Conservation (phyloP, 2,329 filamentous ascomycete genomes). For the Colletotrichum agaves region DNA sequence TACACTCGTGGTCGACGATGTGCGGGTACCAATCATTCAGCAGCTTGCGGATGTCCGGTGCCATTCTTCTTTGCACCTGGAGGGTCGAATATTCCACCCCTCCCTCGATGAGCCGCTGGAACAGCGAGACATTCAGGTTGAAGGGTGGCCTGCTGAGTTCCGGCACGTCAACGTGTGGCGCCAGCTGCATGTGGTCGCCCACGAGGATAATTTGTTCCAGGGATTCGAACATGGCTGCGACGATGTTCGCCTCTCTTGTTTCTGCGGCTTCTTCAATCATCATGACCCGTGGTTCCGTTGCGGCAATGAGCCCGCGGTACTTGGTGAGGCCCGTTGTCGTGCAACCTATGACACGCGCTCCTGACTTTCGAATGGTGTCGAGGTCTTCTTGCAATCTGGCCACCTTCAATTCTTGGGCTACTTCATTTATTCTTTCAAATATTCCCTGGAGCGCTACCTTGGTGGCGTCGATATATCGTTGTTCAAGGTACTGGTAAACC, state of each 20-base stretch:
- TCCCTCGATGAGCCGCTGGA: conserved; percentile 80
- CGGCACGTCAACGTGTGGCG: conserved; percentile 72
- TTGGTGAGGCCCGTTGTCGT: conserved; percentile 87
- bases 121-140: conserved; percentile 78
- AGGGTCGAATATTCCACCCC: conserved; percentile 72
- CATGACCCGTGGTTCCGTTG: conserved; percentile 73
- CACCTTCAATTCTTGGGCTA: conserved; percentile 64
- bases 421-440: conserved; percentile 59
- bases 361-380: conserved; percentile 48
- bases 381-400: conserved; percentile 69
- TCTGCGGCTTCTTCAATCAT: conserved; percentile 86
- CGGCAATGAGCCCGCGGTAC: conserved; percentile 76
- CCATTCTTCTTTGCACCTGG: conserved; percentile 72
- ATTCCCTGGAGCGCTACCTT: conserved; percentile 58
- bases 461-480: conserved; percentile 60
- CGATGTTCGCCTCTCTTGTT: conserved; percentile 72
- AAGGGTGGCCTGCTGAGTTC: conserved; percentile 70
- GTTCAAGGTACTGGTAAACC: conserved; percentile 74
- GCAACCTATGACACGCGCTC: conserved; percentile 66
- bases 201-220: conserved; percentile 68
- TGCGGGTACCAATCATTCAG: conserved; percentile 59
- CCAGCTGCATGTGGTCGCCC: conserved; percentile 84
- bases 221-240: conserved; percentile 61
- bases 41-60: conserved; percentile 55
- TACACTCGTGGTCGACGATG: conserved; percentile 57